These are phyloP conservation scores for Glomus cerebriforme DNA, from an alignment of 192 early-diverging fungal genomes.

Conservation along the genomic window DNA sequence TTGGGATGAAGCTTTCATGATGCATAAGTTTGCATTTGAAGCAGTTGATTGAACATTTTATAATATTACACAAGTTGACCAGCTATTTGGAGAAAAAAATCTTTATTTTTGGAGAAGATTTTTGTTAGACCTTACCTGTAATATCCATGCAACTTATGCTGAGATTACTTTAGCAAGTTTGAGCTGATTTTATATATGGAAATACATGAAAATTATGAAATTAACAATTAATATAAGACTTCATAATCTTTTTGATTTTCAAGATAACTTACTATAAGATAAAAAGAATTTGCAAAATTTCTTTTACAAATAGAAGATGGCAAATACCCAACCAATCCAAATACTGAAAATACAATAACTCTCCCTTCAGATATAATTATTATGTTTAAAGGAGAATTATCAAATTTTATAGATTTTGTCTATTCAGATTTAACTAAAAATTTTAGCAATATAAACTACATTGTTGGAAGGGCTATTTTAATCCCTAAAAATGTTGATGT, in stretches of 20 bases:
- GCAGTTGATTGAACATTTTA: neutral
- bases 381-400: neutral
- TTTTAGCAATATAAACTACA: neutral
- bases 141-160: neutral
- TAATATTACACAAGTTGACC: constrained; percentile 12
- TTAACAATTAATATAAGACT: constrained; percentile 38
- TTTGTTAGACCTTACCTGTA: constrained; percentile 30
- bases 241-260: neutral
- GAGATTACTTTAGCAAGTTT: constrained; percentile 20
- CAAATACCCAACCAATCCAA: neutral
- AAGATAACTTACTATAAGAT: neutral
- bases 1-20: too few species aligned
- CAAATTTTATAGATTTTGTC: too few species aligned
- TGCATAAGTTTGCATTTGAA: too few species aligned
- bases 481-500: constrained; percentile 32
- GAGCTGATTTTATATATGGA: constrained; percentile 29
- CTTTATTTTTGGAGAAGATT: constrained; percentile 26
- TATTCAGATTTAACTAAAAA: constrained; percentile 15
- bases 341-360: neutral
- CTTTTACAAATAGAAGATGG: neutral
- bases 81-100: constrained; percentile 26
- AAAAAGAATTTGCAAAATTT: constrained; percentile 18
- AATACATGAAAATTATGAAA: constrained; percentile 19
- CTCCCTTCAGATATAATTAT: neutral
- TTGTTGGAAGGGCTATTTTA: constrained; percentile 19